Conservation (phyloP, 2,329 filamentous ascomycete species). For the Gyromitra esculenta region DNA sequence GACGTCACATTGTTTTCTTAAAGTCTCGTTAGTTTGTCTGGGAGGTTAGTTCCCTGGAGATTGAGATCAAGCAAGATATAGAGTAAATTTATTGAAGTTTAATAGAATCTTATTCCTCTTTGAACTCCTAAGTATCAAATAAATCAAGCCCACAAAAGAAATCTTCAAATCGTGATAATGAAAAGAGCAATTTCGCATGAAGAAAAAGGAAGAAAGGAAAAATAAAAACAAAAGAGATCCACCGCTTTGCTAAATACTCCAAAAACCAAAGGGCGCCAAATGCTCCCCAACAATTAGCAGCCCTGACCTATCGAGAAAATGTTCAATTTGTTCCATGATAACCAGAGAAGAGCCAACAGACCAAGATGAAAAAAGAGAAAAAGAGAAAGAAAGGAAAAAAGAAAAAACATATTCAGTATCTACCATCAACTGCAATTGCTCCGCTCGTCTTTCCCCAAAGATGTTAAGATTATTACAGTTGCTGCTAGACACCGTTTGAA, state of each 20-base stretch:
- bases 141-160: slow-evolving; percentile 7
- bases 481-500: not conserved
- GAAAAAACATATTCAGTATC: slow-evolving; percentile 1
- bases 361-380: slow-evolving; percentile 15
- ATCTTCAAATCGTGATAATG: not conserved
- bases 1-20: too few relatives aligned
- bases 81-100: not conserved
- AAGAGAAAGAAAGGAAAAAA: slow-evolving; percentile 1
- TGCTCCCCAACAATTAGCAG: slow-evolving; percentile 31
- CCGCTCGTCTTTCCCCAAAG: slow-evolving; percentile 35
- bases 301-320: not conserved
- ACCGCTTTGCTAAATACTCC: slow-evolving; percentile 10
- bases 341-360: not conserved
- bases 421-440: slow-evolving; percentile 10
- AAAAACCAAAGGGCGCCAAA: not conserved
- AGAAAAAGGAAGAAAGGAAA: not conserved
- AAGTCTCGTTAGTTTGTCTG: too few relatives aligned
- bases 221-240: slow-evolving; percentile 6
- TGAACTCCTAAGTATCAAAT: slow-evolving; percentile 27
- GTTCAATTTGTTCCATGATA: not conserved
- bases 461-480: slow-evolving; percentile 10
- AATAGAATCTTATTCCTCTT: slow-evolving; percentile 36
- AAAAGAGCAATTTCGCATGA: slow-evolving; percentile 10
- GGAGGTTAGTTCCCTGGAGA: too few relatives aligned
- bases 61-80: not conserved